Evolutionary conservation across 1,284 basidiomycete species (phyloP).

Genomic region (Naganishia sp.): DNA sequence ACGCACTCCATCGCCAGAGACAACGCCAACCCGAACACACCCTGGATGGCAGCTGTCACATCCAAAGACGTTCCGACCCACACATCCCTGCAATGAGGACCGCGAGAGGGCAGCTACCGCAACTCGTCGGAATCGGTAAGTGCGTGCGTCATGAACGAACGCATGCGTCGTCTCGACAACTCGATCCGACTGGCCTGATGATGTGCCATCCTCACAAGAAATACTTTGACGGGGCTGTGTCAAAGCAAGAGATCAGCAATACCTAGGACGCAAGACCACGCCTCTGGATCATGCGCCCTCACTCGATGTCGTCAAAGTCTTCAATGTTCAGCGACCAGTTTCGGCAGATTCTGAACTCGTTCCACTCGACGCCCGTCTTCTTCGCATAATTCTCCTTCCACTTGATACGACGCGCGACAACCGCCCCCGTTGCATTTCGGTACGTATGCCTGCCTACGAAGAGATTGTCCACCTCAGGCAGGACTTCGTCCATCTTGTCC

Average conservation of each 20-base stretch:
- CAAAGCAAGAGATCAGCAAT: no score
- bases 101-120: neutral
- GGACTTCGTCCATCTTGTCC: neutral
- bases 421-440: neutral
- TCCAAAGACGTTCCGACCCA: slow-evolving; percentile 18
- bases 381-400: slow-evolving; percentile 62
- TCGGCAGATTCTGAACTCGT: neutral
- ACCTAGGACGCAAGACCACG: no score
- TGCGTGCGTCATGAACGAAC: neutral
- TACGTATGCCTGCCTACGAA: slow-evolving; percentile 12
- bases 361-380: neutral
- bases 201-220: no score
- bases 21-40: slow-evolving; percentile 1
- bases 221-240: no score
- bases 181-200: neutral
- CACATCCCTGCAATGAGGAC: slow-evolving; percentile 1
- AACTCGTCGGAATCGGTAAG: neutral
- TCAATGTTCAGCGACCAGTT: neutral
- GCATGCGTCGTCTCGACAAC: neutral
- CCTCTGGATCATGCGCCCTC: neutral
- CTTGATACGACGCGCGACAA: slow-evolving; percentile 49
- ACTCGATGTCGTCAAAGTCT: neutral
- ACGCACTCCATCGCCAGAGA: slow-evolving; percentile 6
- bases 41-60: slow-evolving; percentile 12
- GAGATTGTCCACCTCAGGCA: neutral